These are phyloP conservation scores for Saccharomycopsis guyanensis DNA, from an alignment of 805 yeast species.

Conservation along the genomic window DNA sequence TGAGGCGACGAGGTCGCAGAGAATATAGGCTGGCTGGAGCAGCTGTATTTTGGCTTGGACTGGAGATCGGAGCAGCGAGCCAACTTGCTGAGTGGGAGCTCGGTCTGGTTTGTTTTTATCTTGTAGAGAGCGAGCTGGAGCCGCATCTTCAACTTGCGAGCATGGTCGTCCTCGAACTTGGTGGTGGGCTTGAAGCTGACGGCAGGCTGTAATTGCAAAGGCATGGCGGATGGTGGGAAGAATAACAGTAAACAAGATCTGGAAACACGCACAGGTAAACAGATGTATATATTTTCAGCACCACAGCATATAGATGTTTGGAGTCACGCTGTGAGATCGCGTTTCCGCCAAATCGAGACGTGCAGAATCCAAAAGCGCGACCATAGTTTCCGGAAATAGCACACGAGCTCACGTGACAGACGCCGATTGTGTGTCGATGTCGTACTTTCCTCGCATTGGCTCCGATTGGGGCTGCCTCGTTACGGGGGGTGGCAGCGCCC, in stretches of 20 bases:
- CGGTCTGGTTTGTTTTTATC: slow-evolving; percentile 14
- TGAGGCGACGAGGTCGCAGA: neutral
- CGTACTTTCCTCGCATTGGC: no score
- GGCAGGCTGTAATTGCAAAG: neutral
- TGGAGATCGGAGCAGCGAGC: neutral
- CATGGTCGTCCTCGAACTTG: slow-evolving; percentile 4
- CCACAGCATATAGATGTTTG: neutral
- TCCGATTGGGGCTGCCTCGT: no score
- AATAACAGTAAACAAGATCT: no score
- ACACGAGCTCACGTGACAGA: no score
- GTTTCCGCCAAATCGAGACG: neutral
- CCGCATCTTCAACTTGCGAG: slow-evolving; percentile 12
- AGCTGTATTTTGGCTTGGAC: neutral
- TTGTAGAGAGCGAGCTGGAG: slow-evolving; percentile 19
- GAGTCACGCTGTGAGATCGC: neutral
- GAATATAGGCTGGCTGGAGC: neutral
- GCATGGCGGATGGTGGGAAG: neutral
- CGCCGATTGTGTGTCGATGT: no score
- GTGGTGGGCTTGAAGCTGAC: neutral
- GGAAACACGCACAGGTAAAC: no score
- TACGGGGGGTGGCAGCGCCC: no score
- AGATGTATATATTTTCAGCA: neutral
- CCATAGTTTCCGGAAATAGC: neutral
- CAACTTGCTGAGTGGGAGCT: slow-evolving; percentile 3
- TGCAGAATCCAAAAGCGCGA: neutral